A percentile compares a stretch with the other conserved stretches of the same genome.
These are phyloP conservation scores for Cladochytrium replicatum DNA, from an alignment of 192 early-diverging fungal genomes.

Conservation along the genomic window DNA sequence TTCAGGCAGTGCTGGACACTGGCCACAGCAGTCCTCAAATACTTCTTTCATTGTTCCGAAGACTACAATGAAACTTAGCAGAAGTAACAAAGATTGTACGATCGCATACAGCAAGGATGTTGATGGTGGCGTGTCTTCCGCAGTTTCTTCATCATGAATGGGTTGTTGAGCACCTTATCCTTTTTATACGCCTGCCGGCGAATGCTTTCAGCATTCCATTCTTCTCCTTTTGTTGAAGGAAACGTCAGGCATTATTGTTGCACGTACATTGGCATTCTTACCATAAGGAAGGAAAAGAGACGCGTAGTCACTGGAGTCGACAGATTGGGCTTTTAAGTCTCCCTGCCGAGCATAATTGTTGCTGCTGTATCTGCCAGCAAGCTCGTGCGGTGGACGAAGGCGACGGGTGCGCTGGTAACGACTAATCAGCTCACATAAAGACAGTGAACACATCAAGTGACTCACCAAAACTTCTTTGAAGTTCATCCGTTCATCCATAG, in stretches of 20 bases:
- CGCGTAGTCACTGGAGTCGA: conserved; percentile 18
- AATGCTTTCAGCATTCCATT: conserved; percentile 13
- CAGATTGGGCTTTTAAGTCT: conserved; percentile 9
- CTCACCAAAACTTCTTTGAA: conserved; percentile 12
- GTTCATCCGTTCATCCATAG: conserved; percentile 6
- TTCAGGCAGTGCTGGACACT: conserved; percentile 11
- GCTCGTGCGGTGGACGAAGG: conserved; percentile 18
- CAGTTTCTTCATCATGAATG: conserved; percentile 9
- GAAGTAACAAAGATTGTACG: too few relatives aligned
- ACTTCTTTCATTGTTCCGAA: conserved; percentile 19
- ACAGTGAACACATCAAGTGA: background rate
- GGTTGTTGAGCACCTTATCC: conserved; percentile 16
- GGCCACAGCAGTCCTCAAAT: conserved; percentile 14
- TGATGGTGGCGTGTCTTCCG: conserved; percentile 12
- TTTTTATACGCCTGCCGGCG: conserved; percentile 10
- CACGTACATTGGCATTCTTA: too few relatives aligned
- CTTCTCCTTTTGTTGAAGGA: background rate
- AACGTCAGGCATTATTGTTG: background rate
- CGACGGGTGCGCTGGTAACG: conserved; percentile 2
- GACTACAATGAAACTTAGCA: too few relatives aligned
- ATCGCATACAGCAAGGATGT: conserved; percentile 17
- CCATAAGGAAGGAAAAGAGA: conserved; percentile 19
- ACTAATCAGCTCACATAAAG: background rate
- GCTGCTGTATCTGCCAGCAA: conserved; percentile 9
- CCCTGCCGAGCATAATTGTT: background rate